Conservation (phyloP, 2,329 filamentous ascomycete genomes). For the Seiridium cupressi region DNA sequence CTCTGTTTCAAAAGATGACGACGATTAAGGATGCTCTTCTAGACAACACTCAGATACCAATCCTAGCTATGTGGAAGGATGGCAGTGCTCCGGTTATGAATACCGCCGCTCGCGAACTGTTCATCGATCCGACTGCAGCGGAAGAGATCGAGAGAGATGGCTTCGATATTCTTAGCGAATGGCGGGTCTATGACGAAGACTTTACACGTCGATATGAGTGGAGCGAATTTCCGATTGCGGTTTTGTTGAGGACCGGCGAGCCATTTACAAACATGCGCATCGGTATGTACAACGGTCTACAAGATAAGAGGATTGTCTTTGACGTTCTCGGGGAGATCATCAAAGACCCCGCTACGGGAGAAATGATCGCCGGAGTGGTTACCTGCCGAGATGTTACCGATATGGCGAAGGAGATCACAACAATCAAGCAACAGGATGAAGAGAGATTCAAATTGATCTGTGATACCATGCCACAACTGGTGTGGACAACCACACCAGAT, state of each 20-base stretch:
- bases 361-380: slow-evolving; percentile 72
- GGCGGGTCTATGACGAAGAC: slow-evolving; percentile 63
- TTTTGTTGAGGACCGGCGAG: slow-evolving; percentile 59
- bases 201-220: slow-evolving; percentile 58
- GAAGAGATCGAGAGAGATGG: slow-evolving; percentile 40
- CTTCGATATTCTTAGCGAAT: slow-evolving; percentile 57
- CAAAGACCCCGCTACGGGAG: slow-evolving; percentile 63
- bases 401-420: slow-evolving; percentile 66
- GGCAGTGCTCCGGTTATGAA: slow-evolving; percentile 73
- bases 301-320: slow-evolving; percentile 53
- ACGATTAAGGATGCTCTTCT: slow-evolving; percentile 76
- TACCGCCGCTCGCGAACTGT: slow-evolving; percentile 56
- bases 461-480: slow-evolving; percentile 68
- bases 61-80: slow-evolving; percentile 80
- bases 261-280: slow-evolving; percentile 59
- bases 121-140: slow-evolving; percentile 40
- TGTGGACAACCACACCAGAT: slow-evolving; percentile 71
- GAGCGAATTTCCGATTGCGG: slow-evolving; percentile 65
- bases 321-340: slow-evolving; percentile 69
- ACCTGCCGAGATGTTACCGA: slow-evolving; percentile 71
- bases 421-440: slow-evolving; percentile 69
- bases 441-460: slow-evolving; percentile 74
- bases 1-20: slow-evolving; percentile 69
- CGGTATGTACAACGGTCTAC: slow-evolving; percentile 58
- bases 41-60: slow-evolving; percentile 72